Conservation (phyloP, 1,284 basidiomycete genomes). For the Mycena citricolor region DNA sequence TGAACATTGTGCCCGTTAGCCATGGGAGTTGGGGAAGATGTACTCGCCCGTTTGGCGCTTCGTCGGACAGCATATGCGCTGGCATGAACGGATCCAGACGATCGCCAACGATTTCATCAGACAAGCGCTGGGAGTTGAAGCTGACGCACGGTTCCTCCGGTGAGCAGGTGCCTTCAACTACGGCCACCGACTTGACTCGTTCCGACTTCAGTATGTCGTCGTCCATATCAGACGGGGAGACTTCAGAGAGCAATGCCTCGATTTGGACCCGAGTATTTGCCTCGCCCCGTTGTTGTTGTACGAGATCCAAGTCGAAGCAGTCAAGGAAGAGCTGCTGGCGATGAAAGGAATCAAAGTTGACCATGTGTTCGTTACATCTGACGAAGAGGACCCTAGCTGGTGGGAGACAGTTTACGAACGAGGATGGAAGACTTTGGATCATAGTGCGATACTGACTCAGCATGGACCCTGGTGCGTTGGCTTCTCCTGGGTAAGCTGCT, state of each 20-base stretch:
- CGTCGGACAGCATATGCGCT: constrained; percentile 45
- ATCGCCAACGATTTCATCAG: constrained; percentile 41
- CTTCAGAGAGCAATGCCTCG: constrained; percentile 37
- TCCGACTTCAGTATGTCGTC: constrained; percentile 47
- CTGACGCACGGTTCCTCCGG: too few relatives aligned
- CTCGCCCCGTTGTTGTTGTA: constrained; percentile 42
- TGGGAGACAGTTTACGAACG: constrained; percentile 37
- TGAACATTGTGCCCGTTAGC: constrained; percentile 13
- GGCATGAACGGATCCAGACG: constrained; percentile 37
- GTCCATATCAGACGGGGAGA: constrained; percentile 50
- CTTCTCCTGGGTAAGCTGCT: too few relatives aligned
- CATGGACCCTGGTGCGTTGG: constrained; percentile 39
- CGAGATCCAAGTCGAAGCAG: constrained; percentile 36
- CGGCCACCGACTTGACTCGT: too few relatives aligned
- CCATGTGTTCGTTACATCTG: constrained; percentile 36
- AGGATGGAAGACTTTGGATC: constrained; percentile 42
- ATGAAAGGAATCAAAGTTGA: constrained; percentile 28
- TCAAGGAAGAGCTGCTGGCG: constrained; percentile 36
- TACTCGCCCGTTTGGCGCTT: constrained; percentile 49
- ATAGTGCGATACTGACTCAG: constrained; percentile 31
- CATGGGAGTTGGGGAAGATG: constrained; percentile 42
- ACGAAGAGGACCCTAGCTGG: constrained; percentile 42
- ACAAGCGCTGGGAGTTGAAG: constrained; percentile 37
- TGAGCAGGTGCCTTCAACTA: too few relatives aligned
- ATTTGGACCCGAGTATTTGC: constrained; percentile 35